phyloP scores from a whole-genome alignment of 2,329 filamentous ascomycete genomes.

The Calcarisporium arbuscula region DNA sequence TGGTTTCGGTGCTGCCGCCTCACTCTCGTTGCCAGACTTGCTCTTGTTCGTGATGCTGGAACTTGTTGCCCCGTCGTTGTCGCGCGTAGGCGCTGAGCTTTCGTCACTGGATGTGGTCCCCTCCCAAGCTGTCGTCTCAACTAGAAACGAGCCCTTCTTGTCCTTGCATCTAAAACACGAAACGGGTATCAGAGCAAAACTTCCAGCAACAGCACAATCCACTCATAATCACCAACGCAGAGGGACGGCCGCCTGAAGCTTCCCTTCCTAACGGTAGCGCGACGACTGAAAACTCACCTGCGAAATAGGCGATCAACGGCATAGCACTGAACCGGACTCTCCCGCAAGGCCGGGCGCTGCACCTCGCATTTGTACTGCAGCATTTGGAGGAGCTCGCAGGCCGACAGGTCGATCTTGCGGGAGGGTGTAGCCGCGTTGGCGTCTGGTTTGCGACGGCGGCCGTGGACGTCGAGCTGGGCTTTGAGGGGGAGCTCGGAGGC shows the following conservation, averaged over 20 bases:
- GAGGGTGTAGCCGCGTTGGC: slow-evolving; percentile 20
- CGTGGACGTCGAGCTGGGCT: slow-evolving; percentile 41
- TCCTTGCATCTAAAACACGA: slow-evolving; percentile 46
- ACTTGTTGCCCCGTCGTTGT: slow-evolving; percentile 11
- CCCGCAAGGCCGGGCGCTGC: slow-evolving; percentile 35
- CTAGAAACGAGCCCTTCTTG: slow-evolving; percentile 49
- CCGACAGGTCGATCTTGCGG: slow-evolving; percentile 41
- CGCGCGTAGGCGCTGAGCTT: slow-evolving; percentile 8
- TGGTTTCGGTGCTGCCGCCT: slow-evolving; percentile 15
- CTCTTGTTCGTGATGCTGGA: too few species aligned
- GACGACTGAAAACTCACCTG: slow-evolving; percentile 36
- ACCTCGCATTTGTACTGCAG: slow-evolving; percentile 56
- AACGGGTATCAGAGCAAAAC: not conserved
- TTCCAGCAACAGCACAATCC: slow-evolving; percentile 4
- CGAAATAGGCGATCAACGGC: slow-evolving; percentile 55
- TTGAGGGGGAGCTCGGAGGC: slow-evolving; percentile 42
- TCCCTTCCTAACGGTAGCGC: not conserved
- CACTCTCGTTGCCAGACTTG: too few species aligned
- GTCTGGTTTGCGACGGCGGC: slow-evolving; percentile 46
- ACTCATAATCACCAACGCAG: slow-evolving; percentile 1
- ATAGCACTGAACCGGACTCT: slow-evolving; percentile 48
- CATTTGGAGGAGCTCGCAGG: slow-evolving; percentile 52
- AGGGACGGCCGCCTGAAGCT: slow-evolving; percentile 1
- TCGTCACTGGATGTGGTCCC: slow-evolving; percentile 18
- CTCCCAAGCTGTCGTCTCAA: slow-evolving; percentile 62